A percentile compares a stretch with the other conserved stretches of the same genome.
Conservation (phyloP, 2,329 filamentous ascomycete genomes). For the Penicillium italicum region DNA sequence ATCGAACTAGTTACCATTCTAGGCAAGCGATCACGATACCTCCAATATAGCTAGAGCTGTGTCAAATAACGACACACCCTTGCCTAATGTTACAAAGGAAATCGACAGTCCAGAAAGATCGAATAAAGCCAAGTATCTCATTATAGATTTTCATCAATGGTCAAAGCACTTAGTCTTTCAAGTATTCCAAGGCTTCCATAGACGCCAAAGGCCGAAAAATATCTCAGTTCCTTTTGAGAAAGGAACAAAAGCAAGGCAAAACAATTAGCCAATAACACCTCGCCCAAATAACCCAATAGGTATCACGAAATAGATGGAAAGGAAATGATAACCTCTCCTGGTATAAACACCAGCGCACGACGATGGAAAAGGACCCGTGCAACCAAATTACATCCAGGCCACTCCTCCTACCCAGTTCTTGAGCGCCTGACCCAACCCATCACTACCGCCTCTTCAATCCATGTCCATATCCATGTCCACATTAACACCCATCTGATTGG, state of each 20-base stretch:
- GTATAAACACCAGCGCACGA: slow-evolving; percentile 11
- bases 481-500: slow-evolving; percentile 22
- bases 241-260: background rate
- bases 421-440: slow-evolving; percentile 17
- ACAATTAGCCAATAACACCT: background rate
- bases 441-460: slow-evolving; percentile 13
- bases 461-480: slow-evolving; percentile 34
- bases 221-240: background rate
- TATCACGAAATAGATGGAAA: background rate
- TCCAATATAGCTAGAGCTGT: background rate
- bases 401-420: slow-evolving; percentile 29
- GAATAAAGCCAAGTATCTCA: background rate
- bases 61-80: background rate
- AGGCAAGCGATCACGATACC: background rate
- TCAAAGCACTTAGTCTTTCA: background rate
- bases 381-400: slow-evolving; percentile 31
- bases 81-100: background rate
- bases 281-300: background rate
- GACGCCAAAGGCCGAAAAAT: background rate
- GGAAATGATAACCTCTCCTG: background rate
- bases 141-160: background rate
- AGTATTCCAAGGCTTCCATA: background rate
- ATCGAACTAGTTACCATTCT: background rate
- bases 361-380: background rate
- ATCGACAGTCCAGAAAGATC: background rate